phyloP scores from a whole-genome alignment of 2,329 filamentous ascomycete species.

The Phaeosphaeriaceae sp. region DNA sequence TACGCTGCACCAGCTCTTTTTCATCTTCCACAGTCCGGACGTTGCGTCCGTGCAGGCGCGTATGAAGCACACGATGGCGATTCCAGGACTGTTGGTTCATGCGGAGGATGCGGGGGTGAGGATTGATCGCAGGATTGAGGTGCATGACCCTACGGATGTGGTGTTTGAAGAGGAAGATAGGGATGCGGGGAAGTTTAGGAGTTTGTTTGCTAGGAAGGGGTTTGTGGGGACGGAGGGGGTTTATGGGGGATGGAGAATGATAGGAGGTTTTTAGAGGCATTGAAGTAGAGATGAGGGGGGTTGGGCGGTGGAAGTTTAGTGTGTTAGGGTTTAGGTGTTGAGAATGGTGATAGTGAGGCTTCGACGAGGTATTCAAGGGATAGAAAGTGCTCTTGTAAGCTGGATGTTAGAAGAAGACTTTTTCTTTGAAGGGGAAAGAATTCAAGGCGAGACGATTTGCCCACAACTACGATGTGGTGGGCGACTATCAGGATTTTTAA shows the following conservation, averaged over 20 bases:
- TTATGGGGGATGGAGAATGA: conserved; percentile 24
- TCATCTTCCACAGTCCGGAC: conserved; percentile 37
- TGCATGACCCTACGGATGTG: conserved; percentile 32
- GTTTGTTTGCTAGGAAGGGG: conserved; percentile 26
- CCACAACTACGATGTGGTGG: too few species aligned
- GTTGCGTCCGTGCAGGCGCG: conserved; percentile 29
- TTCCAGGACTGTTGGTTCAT: conserved; percentile 35
- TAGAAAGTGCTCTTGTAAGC: too few species aligned
- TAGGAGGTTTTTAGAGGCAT: conserved; percentile 12
- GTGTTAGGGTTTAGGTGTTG: too few species aligned
- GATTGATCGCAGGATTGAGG: conserved; percentile 37
- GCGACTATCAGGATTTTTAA: too few species aligned
- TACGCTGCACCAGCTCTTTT: conserved; percentile 18
- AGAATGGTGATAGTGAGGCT: too few species aligned
- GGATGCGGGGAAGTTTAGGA: conserved; percentile 26
- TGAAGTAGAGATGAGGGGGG: too few species aligned
- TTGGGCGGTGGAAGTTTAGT: too few species aligned
- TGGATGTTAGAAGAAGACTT: too few species aligned
- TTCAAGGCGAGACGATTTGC: too few species aligned
- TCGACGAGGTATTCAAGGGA: too few species aligned
- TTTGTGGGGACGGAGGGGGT: conserved; percentile 29
- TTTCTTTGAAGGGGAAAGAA: too few species aligned
- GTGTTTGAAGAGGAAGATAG: conserved; percentile 20
- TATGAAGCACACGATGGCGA: conserved; percentile 40
- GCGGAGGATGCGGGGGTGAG: conserved; percentile 26